Conservation (phyloP, 768 basidiomycete species). For the Auricularia sp. region DNA sequence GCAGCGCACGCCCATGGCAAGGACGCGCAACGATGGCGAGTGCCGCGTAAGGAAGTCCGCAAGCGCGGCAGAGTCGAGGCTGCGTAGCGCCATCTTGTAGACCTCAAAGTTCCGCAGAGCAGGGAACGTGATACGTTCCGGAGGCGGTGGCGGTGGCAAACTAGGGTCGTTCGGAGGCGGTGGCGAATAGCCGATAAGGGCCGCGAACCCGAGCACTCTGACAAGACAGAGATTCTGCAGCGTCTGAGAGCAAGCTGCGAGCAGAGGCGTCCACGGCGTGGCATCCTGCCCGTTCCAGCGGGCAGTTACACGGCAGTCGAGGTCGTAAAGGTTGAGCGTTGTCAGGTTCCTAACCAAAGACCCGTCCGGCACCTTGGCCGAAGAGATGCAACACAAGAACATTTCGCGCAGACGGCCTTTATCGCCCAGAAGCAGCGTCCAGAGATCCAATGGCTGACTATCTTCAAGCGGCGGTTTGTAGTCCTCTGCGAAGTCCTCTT, state of each 20-base stretch:
- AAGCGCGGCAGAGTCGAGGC: not conserved
- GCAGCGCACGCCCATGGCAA: not conserved
- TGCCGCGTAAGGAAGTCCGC: not conserved
- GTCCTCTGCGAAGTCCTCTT: not conserved
- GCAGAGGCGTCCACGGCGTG: not conserved
- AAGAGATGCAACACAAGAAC: not conserved
- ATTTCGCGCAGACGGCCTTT: not conserved
- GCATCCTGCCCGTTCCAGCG: not conserved
- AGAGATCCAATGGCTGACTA: not conserved
- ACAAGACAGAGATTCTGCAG: not conserved
- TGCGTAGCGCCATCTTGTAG: not conserved
- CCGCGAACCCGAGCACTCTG: not conserved
- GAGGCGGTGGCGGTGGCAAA: not conserved
- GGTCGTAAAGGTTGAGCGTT: not conserved
- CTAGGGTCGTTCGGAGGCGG: not conserved
- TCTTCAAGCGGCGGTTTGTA: not conserved
- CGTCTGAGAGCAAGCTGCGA: not conserved
- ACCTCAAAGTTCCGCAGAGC: not conserved
- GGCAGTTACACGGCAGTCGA: not conserved
- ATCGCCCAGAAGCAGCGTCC: not conserved
- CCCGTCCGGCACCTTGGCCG: not conserved
- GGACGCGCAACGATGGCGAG: not conserved
- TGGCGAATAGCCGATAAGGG: not conserved
- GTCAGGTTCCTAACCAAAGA: not conserved
- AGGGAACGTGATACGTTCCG: not conserved